A percentile compares a stretch with the other conserved stretches of the same genome.
These are phyloP conservation scores for Termitomyces sp. DNA, from an alignment of 768 basidiomycete genomes.

Conservation along the genomic window DNA sequence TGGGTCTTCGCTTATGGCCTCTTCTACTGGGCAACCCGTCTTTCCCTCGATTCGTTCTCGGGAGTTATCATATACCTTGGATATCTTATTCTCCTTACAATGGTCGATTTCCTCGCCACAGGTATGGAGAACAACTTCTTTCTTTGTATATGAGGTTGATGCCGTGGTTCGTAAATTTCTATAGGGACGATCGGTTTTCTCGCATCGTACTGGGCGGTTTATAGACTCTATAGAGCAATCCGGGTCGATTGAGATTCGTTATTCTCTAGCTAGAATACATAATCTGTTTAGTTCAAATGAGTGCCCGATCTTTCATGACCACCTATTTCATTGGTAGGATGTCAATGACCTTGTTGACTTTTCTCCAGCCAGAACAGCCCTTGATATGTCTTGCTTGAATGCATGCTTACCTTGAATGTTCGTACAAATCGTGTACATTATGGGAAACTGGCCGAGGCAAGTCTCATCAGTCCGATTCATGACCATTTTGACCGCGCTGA, in stretches of 20 bases:
- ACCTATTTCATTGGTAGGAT: not conserved
- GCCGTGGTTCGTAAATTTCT: not conserved
- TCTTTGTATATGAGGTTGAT: not conserved
- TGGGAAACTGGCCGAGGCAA: no score
- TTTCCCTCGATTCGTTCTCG: slow-evolving; percentile 80
- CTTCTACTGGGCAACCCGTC: slow-evolving; percentile 83
- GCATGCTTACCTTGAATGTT: no score
- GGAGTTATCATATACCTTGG: slow-evolving; percentile 86
- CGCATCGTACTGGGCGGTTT: slow-evolving; percentile 88
- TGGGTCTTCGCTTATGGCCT: slow-evolving; percentile 89
- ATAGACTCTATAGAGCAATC: slow-evolving; percentile 77
- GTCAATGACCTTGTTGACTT: no score
- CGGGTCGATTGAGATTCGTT: slow-evolving; percentile 67
- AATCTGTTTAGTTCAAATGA: not conserved
- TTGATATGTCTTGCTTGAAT: no score
- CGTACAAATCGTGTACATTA: no score
- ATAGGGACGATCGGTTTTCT: slow-evolving; percentile 88
- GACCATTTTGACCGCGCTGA: no score
- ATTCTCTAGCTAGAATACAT: not conserved
- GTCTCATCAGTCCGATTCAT: no score
- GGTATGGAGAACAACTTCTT: slow-evolving; percentile 40
- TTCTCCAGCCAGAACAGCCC: no score
- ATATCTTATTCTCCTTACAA: slow-evolving; percentile 77
- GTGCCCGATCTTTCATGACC: not conserved
- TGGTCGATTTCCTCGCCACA: slow-evolving; percentile 87